Conservation (phyloP, 2,329 filamentous ascomycete genomes). For the Aspergillus transmontanensis region DNA sequence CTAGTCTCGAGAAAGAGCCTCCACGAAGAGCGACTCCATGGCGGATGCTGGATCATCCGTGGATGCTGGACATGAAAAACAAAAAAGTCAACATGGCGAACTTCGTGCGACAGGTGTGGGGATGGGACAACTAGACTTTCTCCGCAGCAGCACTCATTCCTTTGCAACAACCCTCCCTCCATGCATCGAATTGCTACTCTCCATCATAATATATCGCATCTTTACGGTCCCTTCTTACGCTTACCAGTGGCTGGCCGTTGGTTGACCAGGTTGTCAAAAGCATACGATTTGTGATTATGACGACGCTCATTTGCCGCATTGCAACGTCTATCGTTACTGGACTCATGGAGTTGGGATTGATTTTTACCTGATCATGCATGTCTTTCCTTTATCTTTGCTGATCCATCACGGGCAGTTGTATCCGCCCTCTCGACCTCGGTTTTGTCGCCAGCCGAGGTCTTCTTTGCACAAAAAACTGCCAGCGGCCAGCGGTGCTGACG, state of each 20-base stretch:
- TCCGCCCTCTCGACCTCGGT: conserved; percentile 17
- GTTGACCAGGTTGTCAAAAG: conserved; percentile 33
- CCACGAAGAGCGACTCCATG: conserved; percentile 86
- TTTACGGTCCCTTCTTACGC: conserved; percentile 27
- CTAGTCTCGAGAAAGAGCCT: conserved; percentile 90
- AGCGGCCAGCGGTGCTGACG: conserved; percentile 21
- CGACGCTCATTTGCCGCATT: conserved; percentile 25
- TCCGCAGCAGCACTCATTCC: conserved; percentile 10
- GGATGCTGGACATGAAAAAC: conserved; percentile 94
- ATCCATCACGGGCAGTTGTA: conserved; percentile 14
- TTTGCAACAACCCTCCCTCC: conserved; percentile 3
- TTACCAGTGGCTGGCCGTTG: conserved; percentile 31
- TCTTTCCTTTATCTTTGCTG: conserved; percentile 18
- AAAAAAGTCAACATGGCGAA: conserved; percentile 98
- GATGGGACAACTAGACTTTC: conserved; percentile 72
- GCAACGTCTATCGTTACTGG: conserved; percentile 25
- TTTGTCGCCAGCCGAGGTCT: conserved; percentile 1
- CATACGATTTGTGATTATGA: conserved; percentile 29
- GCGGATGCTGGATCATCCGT: conserved; percentile 98
- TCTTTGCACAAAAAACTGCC: conserved; percentile 6
- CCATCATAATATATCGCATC: conserved; percentile 24
- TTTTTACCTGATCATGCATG: conserved; percentile 21
- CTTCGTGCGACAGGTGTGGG: conserved; percentile 94
- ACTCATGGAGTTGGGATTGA: conserved; percentile 24
- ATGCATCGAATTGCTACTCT: conserved; percentile 10